Conservation (phyloP, 805 yeast species). For the Hagleromyces aurorensis region DNA sequence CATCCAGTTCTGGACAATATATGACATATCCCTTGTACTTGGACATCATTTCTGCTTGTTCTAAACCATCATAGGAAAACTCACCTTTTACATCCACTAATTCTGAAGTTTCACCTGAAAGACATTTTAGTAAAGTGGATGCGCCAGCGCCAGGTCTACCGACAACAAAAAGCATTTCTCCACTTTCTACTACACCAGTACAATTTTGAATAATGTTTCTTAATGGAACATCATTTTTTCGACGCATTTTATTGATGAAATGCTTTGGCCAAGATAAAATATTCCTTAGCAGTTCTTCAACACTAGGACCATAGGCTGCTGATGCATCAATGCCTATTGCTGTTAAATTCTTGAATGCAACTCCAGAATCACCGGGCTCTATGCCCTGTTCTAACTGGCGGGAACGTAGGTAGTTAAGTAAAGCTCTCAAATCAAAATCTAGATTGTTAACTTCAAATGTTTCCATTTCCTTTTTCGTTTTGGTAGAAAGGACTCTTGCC, state of each 20-base stretch:
- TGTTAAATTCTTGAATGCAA: constrained; percentile 37
- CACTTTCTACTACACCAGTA: constrained; percentile 39
- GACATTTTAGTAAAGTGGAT: constrained; percentile 43
- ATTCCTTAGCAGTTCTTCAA: constrained; percentile 36
- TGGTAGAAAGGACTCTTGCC: constrained; percentile 43
- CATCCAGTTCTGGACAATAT: constrained; percentile 45
- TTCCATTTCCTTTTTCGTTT: constrained; percentile 39
- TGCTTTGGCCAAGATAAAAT: constrained; percentile 24
- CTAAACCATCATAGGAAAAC: constrained; percentile 42
- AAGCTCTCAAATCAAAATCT: constrained; percentile 39
- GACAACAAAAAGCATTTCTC: constrained; percentile 46
- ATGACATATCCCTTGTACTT: constrained; percentile 41
- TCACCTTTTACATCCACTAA: constrained; percentile 34
- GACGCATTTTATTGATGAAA: constrained; percentile 19
- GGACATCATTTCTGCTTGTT: constrained; percentile 40
- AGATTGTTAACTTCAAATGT: constrained; percentile 37
- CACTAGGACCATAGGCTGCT: constrained; percentile 43
- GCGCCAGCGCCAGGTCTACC: constrained; percentile 63
- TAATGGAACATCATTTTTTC: constrained; percentile 29
- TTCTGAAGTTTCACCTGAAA: constrained; percentile 40
- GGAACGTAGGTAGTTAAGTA: constrained; percentile 35
- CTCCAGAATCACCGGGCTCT: constrained; percentile 44
- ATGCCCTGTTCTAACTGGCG: constrained; percentile 39
- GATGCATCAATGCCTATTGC: constrained; percentile 46
- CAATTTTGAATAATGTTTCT: constrained; percentile 36